Percentiles rank a stretch among this genome's conserved stretches.
Evolutionary conservation across 768 basidiomycete genomes (phyloP).

Genomic region (Lactarius tabidus): DNA sequence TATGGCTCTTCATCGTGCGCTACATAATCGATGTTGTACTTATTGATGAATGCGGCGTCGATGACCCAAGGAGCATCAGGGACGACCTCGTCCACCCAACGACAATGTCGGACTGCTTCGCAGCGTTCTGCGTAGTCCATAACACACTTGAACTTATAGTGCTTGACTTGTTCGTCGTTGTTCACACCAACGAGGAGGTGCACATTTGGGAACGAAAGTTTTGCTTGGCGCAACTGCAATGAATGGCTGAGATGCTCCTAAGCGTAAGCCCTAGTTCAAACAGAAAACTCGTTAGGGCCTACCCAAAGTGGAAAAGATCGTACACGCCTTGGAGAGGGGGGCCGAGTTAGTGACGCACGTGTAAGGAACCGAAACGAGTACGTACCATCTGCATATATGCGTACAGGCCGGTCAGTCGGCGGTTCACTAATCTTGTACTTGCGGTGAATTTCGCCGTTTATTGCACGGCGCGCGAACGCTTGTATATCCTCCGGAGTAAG

Average conservation of each 20-base stretch:
- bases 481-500: conserved; percentile 77
- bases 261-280: conserved; percentile 2
- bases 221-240: conserved; percentile 93
- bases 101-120: conserved; percentile 91
- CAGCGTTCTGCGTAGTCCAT: conserved; percentile 90
- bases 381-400: conserved; percentile 92
- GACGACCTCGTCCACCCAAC: conserved; percentile 95
- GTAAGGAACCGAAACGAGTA: conserved; percentile 19
- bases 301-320: conserved; percentile 97
- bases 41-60: conserved; percentile 73
- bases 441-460: conserved; percentile 62
- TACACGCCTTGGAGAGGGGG: conserved; percentile 67
- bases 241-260: conserved; percentile 66
- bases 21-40: conserved; percentile 90
- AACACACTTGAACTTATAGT: conserved; percentile 77
- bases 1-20: conserved; percentile 96
- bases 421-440: conserved; percentile 85
- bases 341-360: background rate
- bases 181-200: conserved; percentile 92
- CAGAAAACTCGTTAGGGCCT: conserved; percentile 28
- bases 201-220: conserved; percentile 86
- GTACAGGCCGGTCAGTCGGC: conserved; percentile 70
- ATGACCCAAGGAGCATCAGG: conserved; percentile 91
- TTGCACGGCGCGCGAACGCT: conserved; percentile 67
- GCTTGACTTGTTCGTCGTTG: conserved; percentile 76